Evolutionary conservation across 352 stramenopile genomes (phyloP), one percentile per base, ranked within the genome.

Genomic region (Blastocystis sp.): DNA sequence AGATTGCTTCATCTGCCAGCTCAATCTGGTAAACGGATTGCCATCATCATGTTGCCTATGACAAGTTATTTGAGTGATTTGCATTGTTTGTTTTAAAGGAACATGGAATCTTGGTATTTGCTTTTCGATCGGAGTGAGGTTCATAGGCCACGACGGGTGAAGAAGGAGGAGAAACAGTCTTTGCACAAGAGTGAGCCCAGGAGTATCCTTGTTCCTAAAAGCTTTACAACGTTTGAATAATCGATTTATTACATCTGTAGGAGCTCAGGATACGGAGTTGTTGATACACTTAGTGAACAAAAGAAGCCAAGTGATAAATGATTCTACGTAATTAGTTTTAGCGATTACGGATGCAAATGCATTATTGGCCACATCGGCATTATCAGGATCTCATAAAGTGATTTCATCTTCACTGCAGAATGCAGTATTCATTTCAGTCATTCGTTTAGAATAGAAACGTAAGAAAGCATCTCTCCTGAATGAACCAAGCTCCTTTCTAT

Each of bases 1-100:
- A 97, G 98, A 99, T 99, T 92, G 97, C 97, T 89, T 97, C 95
- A 88, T 98, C 98, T 93, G 95, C 97, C 91, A 96, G 96, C 92
- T 99, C 97, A 88, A 99, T 99, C 94, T 93, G 99, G 87, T 99
- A 98, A 98, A 90, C 45, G 73, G 43, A 20, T 26, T 43, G 53
- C 23, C 23, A 26, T 34, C 50, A 59, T 59, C 39, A 53, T 47
- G 54, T 47, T 64, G 41, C 43, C 73, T 47, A 53, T 26, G 73
- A 70, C 53, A 84, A 50, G 73, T 53, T 54, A 53, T 39, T 84
- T 84, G 53, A 84, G 73, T 84, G 73, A 84, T 84, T 64, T 84
- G 50, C n/a, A 23, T 29, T 84, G 73, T 84, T 84, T 84, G 73
- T 84, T 84, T 68, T 15, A 64, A 69, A 26, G 20, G 15, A 0